phyloP scores from a whole-genome alignment of 305 asterid genomes.

The Solanum hybrid region DNA sequence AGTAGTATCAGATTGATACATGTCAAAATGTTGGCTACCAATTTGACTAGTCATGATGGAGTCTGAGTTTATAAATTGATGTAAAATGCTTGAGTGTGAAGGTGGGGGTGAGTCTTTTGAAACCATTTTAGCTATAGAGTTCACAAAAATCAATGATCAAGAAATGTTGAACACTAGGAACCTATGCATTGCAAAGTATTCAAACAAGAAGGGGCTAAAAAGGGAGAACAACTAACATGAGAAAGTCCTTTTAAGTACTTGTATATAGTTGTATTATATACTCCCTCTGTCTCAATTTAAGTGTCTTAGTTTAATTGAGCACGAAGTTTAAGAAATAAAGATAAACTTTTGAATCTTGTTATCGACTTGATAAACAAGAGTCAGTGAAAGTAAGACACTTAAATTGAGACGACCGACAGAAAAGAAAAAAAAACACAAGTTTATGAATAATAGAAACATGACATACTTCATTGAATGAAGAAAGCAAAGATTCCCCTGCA shows the following conservation, averaged over 20 bases:
- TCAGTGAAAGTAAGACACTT: not conserved
- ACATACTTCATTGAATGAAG: slow-evolving; percentile 17
- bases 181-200: not conserved
- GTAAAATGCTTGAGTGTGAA: slow-evolving; percentile 48
- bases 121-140: slow-evolving; percentile 34
- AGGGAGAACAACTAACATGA: not conserved
- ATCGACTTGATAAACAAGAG: not conserved
- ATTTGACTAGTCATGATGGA: slow-evolving; percentile 33
- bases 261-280: not conserved
- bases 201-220: not conserved
- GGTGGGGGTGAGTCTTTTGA: slow-evolving; percentile 55
- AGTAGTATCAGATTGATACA: slow-evolving; percentile 15
- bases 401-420: not conserved
- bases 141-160: slow-evolving; percentile 4
- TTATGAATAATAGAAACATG: not conserved
- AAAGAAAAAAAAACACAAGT: not conserved
- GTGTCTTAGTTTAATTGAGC: not conserved
- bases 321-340: not conserved
- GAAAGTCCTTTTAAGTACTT: not conserved
- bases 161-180: not conserved
- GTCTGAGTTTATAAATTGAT: slow-evolving; percentile 48
- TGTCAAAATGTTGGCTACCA: slow-evolving; percentile 30
- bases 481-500: slow-evolving; percentile 52
- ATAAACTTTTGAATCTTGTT: not conserved
- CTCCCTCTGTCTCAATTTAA: not conserved